phyloP scores from a whole-genome alignment of 2,329 filamentous ascomycete genomes.

The Penicillium concentricum region DNA sequence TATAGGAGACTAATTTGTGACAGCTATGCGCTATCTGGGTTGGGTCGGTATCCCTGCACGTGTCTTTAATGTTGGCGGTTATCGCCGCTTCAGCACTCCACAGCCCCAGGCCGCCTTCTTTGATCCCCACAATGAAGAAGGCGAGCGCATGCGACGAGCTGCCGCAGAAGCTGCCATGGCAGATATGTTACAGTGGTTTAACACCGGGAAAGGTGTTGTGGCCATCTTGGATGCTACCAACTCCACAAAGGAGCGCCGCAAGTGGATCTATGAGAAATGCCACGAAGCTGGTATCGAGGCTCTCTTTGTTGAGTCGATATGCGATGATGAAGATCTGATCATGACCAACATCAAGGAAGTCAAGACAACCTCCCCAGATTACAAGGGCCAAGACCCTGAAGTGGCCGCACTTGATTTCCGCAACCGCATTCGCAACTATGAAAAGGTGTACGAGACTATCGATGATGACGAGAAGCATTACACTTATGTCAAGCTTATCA shows the following conservation, averaged over 20 bases:
- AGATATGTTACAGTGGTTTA: slow-evolving; percentile 95
- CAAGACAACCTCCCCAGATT: slow-evolving; percentile 95
- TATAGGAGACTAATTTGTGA: slow-evolving; percentile 11
- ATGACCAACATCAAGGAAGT: slow-evolving; percentile 98
- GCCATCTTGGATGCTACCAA: slow-evolving; percentile 97
- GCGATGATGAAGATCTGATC: slow-evolving; percentile 91
- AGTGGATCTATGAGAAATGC: slow-evolving; percentile 86
- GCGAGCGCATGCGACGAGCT: slow-evolving; percentile 81
- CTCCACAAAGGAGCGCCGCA: slow-evolving; percentile 82
- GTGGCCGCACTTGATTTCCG: slow-evolving; percentile 87
- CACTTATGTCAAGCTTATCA: slow-evolving; percentile 96
- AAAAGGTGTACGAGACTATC: slow-evolving; percentile 93
- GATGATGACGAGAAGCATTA: slow-evolving; percentile 83
- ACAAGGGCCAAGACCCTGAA: slow-evolving; percentile 90
- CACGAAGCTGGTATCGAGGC: slow-evolving; percentile 77
- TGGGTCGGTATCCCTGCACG: slow-evolving; percentile 94
- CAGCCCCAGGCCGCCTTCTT: slow-evolving; percentile 95
- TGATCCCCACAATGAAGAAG: slow-evolving; percentile 83
- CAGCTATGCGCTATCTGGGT: slow-evolving; percentile 88
- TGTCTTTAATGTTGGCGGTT: slow-evolving; percentile 97
- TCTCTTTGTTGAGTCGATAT: slow-evolving; percentile 94
- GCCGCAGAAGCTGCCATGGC: slow-evolving; percentile 88
- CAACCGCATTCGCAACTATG: slow-evolving; percentile 92
- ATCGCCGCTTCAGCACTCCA: slow-evolving; percentile 84
- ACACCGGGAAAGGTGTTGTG: slow-evolving; percentile 71